These are phyloP conservation scores for Handroanthus guayacan DNA, from an alignment of 257 asterid species.

Conservation along the genomic window DNA sequence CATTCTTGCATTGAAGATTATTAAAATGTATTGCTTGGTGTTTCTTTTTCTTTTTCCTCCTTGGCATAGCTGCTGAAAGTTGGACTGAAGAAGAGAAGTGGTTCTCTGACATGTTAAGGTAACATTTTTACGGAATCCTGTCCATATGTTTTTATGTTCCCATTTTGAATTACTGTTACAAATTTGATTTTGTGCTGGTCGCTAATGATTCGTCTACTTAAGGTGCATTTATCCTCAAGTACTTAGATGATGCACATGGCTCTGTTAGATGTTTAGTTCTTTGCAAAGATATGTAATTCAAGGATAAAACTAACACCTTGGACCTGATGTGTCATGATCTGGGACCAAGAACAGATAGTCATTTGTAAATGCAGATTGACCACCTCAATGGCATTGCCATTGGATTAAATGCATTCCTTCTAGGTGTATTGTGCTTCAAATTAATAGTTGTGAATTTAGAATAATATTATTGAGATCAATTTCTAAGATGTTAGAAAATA, in stretches of 20 bases:
- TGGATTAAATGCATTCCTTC: not conserved
- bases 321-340: constrained; percentile 5
- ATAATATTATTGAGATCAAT: not conserved
- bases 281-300: not conserved
- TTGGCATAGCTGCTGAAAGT: constrained; percentile 5
- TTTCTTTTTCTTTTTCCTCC: not conserved
- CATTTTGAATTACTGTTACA: not conserved
- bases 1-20: constrained; percentile 12
- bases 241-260: constrained; percentile 10
- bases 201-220: constrained; percentile 7
- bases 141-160: not conserved
- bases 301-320: constrained; percentile 7
- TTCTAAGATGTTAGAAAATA: constrained; percentile 2
- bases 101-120: constrained; percentile 35
- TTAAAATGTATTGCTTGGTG: not conserved
- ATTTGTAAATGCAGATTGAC: not conserved
- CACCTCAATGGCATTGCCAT: not conserved
- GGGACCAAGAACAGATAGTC: not conserved
- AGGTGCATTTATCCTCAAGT: not conserved
- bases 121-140: not conserved
- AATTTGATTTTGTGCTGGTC: not conserved
- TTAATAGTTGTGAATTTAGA: not conserved
- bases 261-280: not conserved
- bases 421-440: not conserved
- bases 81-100: constrained; percentile 18